A percentile compares a stretch with the other conserved stretches of the same genome.
These are phyloP conservation scores for Eragrostis nindensis DNA, from an alignment of 176 grass and related monocot genomes.

Conservation along the genomic window DNA sequence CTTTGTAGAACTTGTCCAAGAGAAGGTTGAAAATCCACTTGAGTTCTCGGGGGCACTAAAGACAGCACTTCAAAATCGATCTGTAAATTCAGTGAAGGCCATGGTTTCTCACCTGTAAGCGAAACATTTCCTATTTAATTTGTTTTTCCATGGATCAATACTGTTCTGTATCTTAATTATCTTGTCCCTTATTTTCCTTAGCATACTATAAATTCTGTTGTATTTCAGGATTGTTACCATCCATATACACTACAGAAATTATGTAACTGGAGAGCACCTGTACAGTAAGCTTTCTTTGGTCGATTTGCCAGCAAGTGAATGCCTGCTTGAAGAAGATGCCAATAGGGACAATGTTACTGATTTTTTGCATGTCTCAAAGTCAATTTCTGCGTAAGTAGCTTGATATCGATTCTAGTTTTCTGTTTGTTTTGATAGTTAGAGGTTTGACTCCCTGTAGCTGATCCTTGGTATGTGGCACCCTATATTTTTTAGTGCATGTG, in stretches of 20 bases:
- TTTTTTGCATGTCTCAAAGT: conserved; percentile 93
- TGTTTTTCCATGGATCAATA: not conserved
- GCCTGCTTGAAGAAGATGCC: conserved; percentile 76
- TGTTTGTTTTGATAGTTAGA: conserved; percentile 12
- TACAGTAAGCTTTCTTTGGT: conserved; percentile 97
- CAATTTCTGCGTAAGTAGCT: conserved; percentile 93
- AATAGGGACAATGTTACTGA: conserved; percentile 83
- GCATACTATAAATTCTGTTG: conserved; percentile 29
- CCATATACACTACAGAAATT: conserved; percentile 92
- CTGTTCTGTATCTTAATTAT: not conserved
- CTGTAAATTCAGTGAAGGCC: conserved; percentile 65
- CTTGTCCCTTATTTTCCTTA: too few species aligned
- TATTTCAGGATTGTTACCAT: conserved; percentile 92
- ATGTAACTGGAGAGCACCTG: conserved; percentile 72
- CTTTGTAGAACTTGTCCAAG: conserved; percentile 86
- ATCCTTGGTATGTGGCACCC: conserved; percentile 11
- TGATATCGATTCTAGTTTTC: conserved; percentile 9
- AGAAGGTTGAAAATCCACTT: conserved; percentile 88
- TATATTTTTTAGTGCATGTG: conserved; percentile 4
- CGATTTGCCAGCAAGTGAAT: conserved; percentile 95
- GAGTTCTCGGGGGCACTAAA: conserved; percentile 80
- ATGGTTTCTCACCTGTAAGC: conserved; percentile 91
- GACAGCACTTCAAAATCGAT: conserved; percentile 77
- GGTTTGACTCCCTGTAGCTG: conserved; percentile 15
- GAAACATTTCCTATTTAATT: conserved; percentile 35